A percentile compares a stretch with the other conserved stretches of the same genome.
phyloP scores from a whole-genome alignment of 2,329 filamentous ascomycete genomes.

The Leptographium radiaticola region DNA sequence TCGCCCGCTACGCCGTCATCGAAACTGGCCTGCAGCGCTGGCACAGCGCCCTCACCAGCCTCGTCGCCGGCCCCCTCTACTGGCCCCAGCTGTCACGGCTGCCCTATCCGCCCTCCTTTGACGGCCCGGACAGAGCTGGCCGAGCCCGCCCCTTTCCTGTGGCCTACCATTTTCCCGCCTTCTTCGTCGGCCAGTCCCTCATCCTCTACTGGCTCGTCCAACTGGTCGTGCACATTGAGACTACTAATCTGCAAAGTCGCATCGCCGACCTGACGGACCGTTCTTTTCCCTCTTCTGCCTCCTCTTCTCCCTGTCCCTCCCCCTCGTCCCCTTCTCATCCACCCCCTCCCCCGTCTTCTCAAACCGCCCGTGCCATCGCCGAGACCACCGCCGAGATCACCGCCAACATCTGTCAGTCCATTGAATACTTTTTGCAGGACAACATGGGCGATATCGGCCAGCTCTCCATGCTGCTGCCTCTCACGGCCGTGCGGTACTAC shows the following conservation, averaged over 20 bases:
- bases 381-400: not conserved
- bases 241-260: conserved; percentile 1
- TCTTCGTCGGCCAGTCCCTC: conserved; percentile 11
- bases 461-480: conserved; percentile 6
- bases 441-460: conserved; percentile 11
- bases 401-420: conserved; percentile 11
- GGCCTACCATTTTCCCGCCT: conserved; percentile 13
- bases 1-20: conserved; percentile 7
- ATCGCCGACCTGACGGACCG: not conserved
- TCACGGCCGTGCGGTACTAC: conserved; percentile 5
- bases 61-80: conserved; percentile 11
- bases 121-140: not conserved
- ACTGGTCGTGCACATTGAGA: conserved; percentile 8
- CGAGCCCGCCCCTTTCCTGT: conserved; percentile 11
- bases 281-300: no score
- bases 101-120: not conserved
- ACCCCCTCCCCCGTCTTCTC: no score
- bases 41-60: conserved; percentile 7
- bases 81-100: conserved; percentile 11
- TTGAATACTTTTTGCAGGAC: conserved; percentile 12
- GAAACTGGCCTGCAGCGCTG: conserved; percentile 5
- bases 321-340: no score
- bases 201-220: conserved; percentile 11
- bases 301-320: no score
- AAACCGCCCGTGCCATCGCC: not conserved